Percentiles rank a stretch among this genome's conserved stretches.
Evolutionary conservation across 495 filamentous ascomycete species (phyloP).

Genomic region (Entonaema liquescens): DNA sequence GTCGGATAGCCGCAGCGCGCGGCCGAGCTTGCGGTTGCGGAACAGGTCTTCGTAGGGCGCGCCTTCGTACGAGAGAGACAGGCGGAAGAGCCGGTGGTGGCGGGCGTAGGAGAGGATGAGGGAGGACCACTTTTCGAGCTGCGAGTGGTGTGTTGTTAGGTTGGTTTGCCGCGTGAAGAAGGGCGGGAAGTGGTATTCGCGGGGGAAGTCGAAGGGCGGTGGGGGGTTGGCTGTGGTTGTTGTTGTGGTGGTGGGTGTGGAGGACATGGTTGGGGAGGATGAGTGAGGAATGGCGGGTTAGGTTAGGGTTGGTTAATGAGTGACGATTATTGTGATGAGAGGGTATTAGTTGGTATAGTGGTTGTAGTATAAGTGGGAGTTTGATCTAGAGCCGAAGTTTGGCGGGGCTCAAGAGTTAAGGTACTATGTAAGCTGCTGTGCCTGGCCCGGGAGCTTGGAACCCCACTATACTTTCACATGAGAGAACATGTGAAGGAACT

Average conservation of each 20-base stretch:
- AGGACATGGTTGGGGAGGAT: slow-evolving; percentile 1
- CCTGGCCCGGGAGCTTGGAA: not conserved
- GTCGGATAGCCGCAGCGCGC: slow-evolving; percentile 68
- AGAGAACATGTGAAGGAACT: not conserved
- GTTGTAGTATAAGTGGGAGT: not conserved
- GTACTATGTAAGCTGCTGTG: slow-evolving; percentile 4
- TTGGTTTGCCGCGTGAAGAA: slow-evolving; percentile 86
- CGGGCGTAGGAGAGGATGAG: slow-evolving; percentile 87
- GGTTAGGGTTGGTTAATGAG: not conserved
- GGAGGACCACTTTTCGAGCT: slow-evolving; percentile 84
- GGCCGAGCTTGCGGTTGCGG: slow-evolving; percentile 59
- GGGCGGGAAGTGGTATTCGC: slow-evolving; percentile 71
- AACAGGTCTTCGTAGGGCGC: slow-evolving; percentile 54
- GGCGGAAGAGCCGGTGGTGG: slow-evolving; percentile 73
- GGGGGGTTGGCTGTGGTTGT: not conserved
- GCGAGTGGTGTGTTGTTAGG: slow-evolving; percentile 73
- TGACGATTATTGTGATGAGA: not conserved
- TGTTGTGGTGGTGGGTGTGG: slow-evolving; percentile 9
- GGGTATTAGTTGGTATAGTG: not conserved
- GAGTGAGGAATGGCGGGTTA: not conserved
- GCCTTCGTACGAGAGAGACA: slow-evolving; percentile 60
- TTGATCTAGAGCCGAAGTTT: slow-evolving; percentile 1
- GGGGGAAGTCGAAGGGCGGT: slow-evolving; percentile 56
- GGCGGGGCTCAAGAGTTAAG: slow-evolving; percentile 3
- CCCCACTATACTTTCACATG: slow-evolving; percentile 11